Evolutionary conservation across 345 rosid species (phyloP).

Genomic region (Lenwebbia sp.): DNA sequence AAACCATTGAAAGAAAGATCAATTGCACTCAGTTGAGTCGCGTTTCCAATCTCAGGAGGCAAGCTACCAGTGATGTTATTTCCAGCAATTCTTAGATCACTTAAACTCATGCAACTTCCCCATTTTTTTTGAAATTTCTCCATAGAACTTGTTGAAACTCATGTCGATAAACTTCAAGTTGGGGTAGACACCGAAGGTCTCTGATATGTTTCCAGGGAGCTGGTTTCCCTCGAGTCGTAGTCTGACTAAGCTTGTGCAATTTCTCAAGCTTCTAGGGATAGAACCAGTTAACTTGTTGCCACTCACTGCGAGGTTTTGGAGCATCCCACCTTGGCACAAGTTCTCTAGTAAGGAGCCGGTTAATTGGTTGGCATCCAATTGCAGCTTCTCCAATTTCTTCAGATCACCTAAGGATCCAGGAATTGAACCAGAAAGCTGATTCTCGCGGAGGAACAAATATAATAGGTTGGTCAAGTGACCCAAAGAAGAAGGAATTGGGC

Average conservation of each 20-base stretch:
- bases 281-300: slow-evolving; percentile 14
- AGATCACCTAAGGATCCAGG: slow-evolving; percentile 15
- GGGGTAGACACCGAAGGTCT: slow-evolving; percentile 9
- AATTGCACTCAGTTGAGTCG: neutral
- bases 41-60: slow-evolving; percentile 18
- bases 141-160: slow-evolving; percentile 16
- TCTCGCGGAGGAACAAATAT: slow-evolving; percentile 11
- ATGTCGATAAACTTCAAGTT: slow-evolving; percentile 9
- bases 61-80: slow-evolving; percentile 16
- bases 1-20: neutral
- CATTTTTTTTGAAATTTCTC: slow-evolving; percentile 18
- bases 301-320: neutral
- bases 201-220: slow-evolving; percentile 8
- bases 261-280: slow-evolving; percentile 10
- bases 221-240: slow-evolving; percentile 8
- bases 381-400: neutral
- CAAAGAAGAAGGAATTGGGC: slow-evolving; percentile 12
- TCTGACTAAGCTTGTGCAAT: slow-evolving; percentile 15
- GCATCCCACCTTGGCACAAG: neutral
- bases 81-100: neutral
- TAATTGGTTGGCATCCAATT: neutral
- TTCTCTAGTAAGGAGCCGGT: neutral
- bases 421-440: slow-evolving; percentile 12
- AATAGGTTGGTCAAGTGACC: slow-evolving; percentile 13
- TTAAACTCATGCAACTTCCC: slow-evolving; percentile 7